These are phyloP conservation scores for Globisporangium alternatum DNA, from an alignment of 352 stramenopile genomes.

Conservation along the genomic window DNA sequence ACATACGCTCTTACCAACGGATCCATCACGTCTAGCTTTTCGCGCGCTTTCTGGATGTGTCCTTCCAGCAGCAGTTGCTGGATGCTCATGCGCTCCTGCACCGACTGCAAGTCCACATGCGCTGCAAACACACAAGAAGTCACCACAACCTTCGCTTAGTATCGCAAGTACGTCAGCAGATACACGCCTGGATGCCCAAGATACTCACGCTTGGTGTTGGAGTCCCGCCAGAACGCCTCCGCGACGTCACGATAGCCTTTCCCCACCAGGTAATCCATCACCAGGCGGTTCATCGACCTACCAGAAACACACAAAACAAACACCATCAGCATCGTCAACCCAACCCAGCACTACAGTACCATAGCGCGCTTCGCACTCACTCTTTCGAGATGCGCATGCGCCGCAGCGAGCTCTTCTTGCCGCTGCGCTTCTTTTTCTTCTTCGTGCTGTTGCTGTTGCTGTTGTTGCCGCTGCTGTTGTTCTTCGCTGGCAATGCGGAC, in stretches of 20 bases:
- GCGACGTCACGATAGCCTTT: conserved; percentile 77
- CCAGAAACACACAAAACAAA: neutral
- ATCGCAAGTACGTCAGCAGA: neutral
- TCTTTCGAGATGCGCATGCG: conserved; percentile 71
- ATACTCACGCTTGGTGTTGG: conserved; percentile 62
- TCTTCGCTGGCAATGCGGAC: conserved; percentile 9
- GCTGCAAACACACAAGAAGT: conserved; percentile 25
- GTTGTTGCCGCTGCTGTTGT: conserved; percentile 15
- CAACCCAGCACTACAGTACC: neutral
- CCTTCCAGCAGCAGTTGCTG: conserved; percentile 65
- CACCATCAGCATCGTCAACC: neutral
- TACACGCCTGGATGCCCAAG: conserved; percentile 1
- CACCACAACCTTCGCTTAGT: neutral
- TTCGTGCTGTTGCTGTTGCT: conserved; percentile 5
- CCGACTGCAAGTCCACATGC: conserved; percentile 67
- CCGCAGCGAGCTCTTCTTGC: conserved; percentile 26
- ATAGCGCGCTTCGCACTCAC: conserved; percentile 23
- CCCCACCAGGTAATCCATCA: conserved; percentile 82
- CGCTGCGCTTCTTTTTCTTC: conserved; percentile 14
- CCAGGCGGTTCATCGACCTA: conserved; percentile 74
- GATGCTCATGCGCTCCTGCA: conserved; percentile 71
- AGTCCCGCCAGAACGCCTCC: conserved; percentile 72
- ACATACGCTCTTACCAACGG: conserved; percentile 24
- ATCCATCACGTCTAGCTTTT: conserved; percentile 54
- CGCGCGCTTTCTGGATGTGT: conserved; percentile 53